Evolutionary conservation across 1,284 basidiomycete genomes (phyloP), one percentile per base, ranked within the genome.

Genomic region (Gymnopus androsaceus): DNA sequence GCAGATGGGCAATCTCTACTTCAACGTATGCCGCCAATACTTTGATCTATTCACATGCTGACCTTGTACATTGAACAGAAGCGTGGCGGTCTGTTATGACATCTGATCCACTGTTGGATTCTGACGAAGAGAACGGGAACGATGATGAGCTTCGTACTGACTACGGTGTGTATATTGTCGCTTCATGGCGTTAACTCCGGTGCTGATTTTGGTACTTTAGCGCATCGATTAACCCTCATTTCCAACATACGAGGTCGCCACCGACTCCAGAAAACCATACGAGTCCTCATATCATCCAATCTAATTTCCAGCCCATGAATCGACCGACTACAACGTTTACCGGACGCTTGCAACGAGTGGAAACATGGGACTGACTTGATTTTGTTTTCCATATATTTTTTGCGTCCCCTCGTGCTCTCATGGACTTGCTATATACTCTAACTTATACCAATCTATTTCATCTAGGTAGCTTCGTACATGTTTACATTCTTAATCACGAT

Each of bases 101-200:
- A 31, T 78, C 76, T 36, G 87, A 91, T 63, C 84, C 88, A 9
- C 72, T 90, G 12, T 73, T 73, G 14, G 87, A 89, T 70, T 90
- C 88, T 7, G 88, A 90, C 63, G 84, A 87, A 51, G 88, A 91
- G 63, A 71, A 75, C 51, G 74, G 73, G 54, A 85, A 89, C 59
- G 36, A 27, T 19, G 83, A 87, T 57, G 76, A 86, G 60, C 75
- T 80, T 51, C 76, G 81, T 40, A 65, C 77, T 40, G 88, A 90
- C 62, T 88, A 88, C 64, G 75, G 88, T 87, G 63, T 64, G 83
- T 68, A 23, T 15, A 14, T 42, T 42, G 38, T 9, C 40, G 15
- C 7, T 31, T 28, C 17, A 12, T 21, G 40, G 11, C 7, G 27
- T 37, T n/a, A 38, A 42, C 21, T 28, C 38, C 36, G 34, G 15